Evolutionary conservation across 768 basidiomycete genomes (phyloP), one percentile per base, ranked within the genome.

Genomic region (Pleurotus pulmonarius): DNA sequence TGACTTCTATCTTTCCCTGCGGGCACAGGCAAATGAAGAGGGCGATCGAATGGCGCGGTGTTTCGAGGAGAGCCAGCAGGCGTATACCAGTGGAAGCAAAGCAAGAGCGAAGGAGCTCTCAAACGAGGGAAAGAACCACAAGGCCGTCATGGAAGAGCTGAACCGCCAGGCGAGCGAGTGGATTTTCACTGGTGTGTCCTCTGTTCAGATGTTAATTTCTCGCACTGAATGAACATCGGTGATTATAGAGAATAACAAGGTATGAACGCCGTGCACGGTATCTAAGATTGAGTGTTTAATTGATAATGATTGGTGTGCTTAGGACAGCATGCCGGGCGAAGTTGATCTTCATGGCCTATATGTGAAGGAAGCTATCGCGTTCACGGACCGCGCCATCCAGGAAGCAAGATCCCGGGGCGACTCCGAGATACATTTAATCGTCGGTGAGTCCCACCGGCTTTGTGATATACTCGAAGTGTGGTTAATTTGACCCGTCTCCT

Each of bases 291-390:
- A 22, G 41, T 24, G 26, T 13, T 51, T 8, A 52, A 24, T 49
- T 49, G 39, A 26, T 58, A 15, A n/a, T 24, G 11, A 24, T 12
- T 45, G 26, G 29, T 40, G 12, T 38, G 34, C 49, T 7, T 64
- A 87, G 82, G 84, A 89, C 58, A 85, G 86, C 51, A 69, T 80
- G 57, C 79, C 79, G 0, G 90, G 87, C 1, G 90, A 94, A 68
- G 74, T 97, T 45, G 92, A 98, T 69, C 73, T 98, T 20, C 95
- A 98, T 65, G 95, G 93, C 1, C 73, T 98, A 3, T 96, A 92
- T 69, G 94, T 96, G 59, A 93, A 92, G 65, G 96, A 98, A 71
- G 92, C 94, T 18, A 83, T 96, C 47, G 74, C 80, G 43, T 80
- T 79, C 52, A 86, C 83, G 1, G 95, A 98, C 60, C 63, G 68